A percentile compares a stretch with the other conserved stretches of the same genome.
These are phyloP conservation scores for Blepharisma japonicum DNA, from an alignment of 73 alveolate species.

Conservation along the genomic window DNA sequence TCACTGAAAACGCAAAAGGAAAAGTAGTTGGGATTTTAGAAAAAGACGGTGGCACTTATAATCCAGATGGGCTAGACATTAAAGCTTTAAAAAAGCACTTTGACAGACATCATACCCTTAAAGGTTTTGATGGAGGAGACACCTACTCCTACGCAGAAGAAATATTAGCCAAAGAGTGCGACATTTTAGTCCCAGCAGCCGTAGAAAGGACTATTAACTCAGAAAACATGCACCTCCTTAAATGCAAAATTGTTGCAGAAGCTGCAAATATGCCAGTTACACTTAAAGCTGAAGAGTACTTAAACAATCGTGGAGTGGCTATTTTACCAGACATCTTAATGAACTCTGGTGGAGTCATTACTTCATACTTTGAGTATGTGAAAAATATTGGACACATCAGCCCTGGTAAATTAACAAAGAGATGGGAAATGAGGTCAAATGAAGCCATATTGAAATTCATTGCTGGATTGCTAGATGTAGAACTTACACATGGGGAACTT, in stretches of 20 bases:
- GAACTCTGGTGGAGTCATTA: slow-evolving; percentile 89
- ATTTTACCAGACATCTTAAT: slow-evolving; percentile 79
- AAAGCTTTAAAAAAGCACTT: slow-evolving; percentile 50
- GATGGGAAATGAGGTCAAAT: slow-evolving; percentile 56
- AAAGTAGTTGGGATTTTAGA: slow-evolving; percentile 34
- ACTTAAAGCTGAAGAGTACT: slow-evolving; percentile 64
- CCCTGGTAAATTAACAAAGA: slow-evolving; percentile 81
- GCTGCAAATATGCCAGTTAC: slow-evolving; percentile 86
- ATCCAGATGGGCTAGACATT: slow-evolving; percentile 44
- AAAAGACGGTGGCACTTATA: slow-evolving; percentile 38
- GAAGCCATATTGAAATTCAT: slow-evolving; percentile 23
- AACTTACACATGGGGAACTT: slow-evolving; percentile 26
- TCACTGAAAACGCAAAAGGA: slow-evolving; percentile 36
- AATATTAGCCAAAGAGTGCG: slow-evolving; percentile 70
- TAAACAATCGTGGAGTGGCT: slow-evolving; percentile 65
- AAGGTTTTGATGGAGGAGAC: slow-evolving; percentile 71
- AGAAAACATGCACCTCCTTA: slow-evolving; percentile 66
- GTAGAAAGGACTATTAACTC: slow-evolving; percentile 70
- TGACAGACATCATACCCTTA: slow-evolving; percentile 62
- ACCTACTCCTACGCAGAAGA: slow-evolving; percentile 51
- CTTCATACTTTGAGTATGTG: slow-evolving; percentile 87
- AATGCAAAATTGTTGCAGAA: slow-evolving; percentile 79
- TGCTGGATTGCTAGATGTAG: slow-evolving; percentile 19
- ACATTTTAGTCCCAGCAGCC: slow-evolving; percentile 86
- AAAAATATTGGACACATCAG: slow-evolving; percentile 75